Conservation (phyloP, 345 rosid species). For the Punica granatum region DNA sequence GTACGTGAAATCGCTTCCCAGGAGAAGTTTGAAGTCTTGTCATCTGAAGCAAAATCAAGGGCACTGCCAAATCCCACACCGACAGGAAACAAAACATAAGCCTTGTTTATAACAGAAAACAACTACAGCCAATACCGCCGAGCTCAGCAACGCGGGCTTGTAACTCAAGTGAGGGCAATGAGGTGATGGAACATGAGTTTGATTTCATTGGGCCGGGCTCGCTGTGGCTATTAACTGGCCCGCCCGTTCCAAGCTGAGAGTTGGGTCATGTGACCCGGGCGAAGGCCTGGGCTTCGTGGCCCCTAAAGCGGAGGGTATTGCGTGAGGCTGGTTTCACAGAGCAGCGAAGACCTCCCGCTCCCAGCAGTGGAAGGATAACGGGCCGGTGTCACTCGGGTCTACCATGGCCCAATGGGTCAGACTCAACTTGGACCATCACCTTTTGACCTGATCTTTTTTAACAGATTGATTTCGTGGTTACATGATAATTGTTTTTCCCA, state of each 20-base stretch:
- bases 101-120: background rate
- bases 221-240: background rate
- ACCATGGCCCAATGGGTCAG: background rate
- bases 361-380: constrained; percentile 32
- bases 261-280: constrained; percentile 1
- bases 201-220: constrained; percentile 6
- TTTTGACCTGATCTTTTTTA: too few species aligned
- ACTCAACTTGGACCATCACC: constrained; percentile 1
- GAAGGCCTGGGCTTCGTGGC: constrained; percentile 10
- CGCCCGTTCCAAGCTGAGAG: constrained; percentile 39
- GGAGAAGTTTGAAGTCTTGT: too few species aligned
- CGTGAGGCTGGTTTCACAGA: constrained; percentile 49
- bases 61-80: too few species aligned
- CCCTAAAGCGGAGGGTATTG: constrained; percentile 25
- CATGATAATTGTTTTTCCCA: too few species aligned
- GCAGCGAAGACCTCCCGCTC: constrained; percentile 36
- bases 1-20: too few species aligned
- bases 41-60: too few species aligned
- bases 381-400: constrained; percentile 3
- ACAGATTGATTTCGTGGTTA: too few species aligned
- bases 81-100: background rate
- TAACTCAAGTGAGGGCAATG: constrained; percentile 14
- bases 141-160: constrained; percentile 15
- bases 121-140: background rate
- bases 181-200: constrained; percentile 4